A percentile compares a stretch with the other conserved stretches of the same genome.
These are phyloP conservation scores for Suillus sp. DNA, from an alignment of 768 basidiomycete species.

Conservation along the genomic window DNA sequence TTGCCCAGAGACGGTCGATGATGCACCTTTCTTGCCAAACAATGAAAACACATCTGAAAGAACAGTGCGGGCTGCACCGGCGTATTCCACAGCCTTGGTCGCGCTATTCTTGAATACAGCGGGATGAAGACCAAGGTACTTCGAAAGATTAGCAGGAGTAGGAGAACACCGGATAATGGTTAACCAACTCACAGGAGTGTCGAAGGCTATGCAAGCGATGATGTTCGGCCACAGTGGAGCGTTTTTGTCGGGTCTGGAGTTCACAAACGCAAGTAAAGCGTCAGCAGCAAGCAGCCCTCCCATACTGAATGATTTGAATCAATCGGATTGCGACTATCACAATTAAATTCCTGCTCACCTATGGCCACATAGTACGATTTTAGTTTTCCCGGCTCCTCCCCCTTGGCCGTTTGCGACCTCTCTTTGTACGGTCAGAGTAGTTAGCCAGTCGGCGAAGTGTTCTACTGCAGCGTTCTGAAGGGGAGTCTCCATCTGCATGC, in stretches of 20 bases:
- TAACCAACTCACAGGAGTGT: slow-evolving; percentile 77
- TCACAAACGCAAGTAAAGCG: slow-evolving; percentile 70
- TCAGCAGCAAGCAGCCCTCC: slow-evolving; percentile 90
- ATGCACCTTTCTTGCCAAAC: slow-evolving; percentile 47
- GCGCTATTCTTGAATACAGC: slow-evolving; percentile 82
- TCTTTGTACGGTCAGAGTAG: slow-evolving; percentile 81
- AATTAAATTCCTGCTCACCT: slow-evolving; percentile 48
- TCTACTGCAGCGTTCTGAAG: slow-evolving; percentile 76
- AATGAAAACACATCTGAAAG: slow-evolving; percentile 63
- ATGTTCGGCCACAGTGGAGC: slow-evolving; percentile 88
- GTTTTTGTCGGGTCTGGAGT: slow-evolving; percentile 60
- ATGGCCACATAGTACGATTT: slow-evolving; percentile 87
- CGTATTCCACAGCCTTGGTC: slow-evolving; percentile 72
- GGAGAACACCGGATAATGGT: slow-evolving; percentile 1
- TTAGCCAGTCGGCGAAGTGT: slow-evolving; percentile 90
- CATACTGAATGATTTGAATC: slow-evolving; percentile 60
- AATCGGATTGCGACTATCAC: slow-evolving; percentile 1
- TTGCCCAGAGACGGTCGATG: slow-evolving; percentile 29
- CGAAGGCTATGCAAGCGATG: slow-evolving; percentile 82
- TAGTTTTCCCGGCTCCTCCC: slow-evolving; percentile 71
- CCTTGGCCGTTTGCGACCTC: slow-evolving; percentile 78
- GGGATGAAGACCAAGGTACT: slow-evolving; percentile 91
- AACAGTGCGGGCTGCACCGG: slow-evolving; percentile 62
- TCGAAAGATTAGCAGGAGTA: slow-evolving; percentile 10
- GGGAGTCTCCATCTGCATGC: slow-evolving; percentile 10